phyloP scores from a whole-genome alignment of 2,329 filamentous ascomycete genomes.

The Fusarium succisae region DNA sequence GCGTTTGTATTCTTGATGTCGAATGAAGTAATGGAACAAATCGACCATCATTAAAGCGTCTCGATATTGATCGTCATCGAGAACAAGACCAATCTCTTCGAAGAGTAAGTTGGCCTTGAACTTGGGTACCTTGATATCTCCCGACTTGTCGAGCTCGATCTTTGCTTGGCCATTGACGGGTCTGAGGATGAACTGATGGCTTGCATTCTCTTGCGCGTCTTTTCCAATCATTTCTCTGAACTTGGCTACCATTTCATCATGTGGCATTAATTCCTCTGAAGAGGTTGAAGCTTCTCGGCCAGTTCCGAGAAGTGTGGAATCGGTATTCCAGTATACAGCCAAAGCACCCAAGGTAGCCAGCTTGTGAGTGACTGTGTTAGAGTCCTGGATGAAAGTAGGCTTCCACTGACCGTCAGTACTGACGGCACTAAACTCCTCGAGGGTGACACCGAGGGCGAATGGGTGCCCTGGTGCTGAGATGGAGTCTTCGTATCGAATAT shows the following conservation, averaged over 20 bases:
- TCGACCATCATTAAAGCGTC: constrained; percentile 98
- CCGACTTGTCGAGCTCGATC: constrained; percentile 93
- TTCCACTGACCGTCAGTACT: constrained; percentile 96
- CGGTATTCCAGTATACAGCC: constrained; percentile 98
- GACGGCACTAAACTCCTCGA: constrained; percentile 96
- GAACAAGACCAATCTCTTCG: constrained; percentile 96
- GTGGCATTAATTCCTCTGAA: constrained; percentile 68
- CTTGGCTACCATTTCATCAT: constrained; percentile 79
- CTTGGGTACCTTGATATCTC: constrained; percentile 79
- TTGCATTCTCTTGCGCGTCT: constrained; percentile 64
- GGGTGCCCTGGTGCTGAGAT: constrained; percentile 95
- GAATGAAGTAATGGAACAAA: constrained; percentile 97
- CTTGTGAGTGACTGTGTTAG: constrained; percentile 86
- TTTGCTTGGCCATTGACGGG: constrained; percentile 96
- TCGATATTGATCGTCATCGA: constrained; percentile 97
- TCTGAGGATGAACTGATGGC: constrained; percentile 93
- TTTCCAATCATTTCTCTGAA: constrained; percentile 85
- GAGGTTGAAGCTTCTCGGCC: constrained; percentile 71
- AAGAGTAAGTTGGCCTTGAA: constrained; percentile 93
- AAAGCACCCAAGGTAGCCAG: constrained; percentile 89
- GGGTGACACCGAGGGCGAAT: constrained; percentile 89
- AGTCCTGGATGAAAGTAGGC: constrained; percentile 93
- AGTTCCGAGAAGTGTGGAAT: constrained; percentile 82
- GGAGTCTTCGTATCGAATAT: constrained; percentile 97
- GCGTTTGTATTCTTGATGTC: constrained; percentile 96